These are phyloP conservation scores for Suhomyces coccinellae DNA, from an alignment of 1,139 yeast genomes.

Conservation along the genomic window DNA sequence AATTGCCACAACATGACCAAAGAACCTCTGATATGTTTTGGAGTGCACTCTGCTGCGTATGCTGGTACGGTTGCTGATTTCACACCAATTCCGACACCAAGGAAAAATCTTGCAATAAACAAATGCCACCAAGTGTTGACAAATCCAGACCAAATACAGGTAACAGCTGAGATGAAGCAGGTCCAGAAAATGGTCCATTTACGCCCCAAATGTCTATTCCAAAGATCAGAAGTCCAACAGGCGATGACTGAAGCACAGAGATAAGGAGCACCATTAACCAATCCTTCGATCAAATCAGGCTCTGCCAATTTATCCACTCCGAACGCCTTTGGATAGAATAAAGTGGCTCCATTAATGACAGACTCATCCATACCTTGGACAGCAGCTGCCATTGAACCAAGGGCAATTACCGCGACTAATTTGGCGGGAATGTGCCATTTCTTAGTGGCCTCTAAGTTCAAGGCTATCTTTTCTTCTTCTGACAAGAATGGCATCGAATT, in stretches of 20 bases:
- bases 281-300: slow-evolving; percentile 69
- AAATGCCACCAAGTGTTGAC: slow-evolving; percentile 74
- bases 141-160: slow-evolving; percentile 79
- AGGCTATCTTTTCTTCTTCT: slow-evolving; percentile 60
- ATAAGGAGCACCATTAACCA: slow-evolving; percentile 81
- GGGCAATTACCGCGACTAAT: slow-evolving; percentile 61
- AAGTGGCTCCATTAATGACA: slow-evolving; percentile 79
- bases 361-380: slow-evolving; percentile 94
- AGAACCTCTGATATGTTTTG: slow-evolving; percentile 74
- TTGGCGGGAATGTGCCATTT: slow-evolving; percentile 65
- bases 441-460: slow-evolving; percentile 60
- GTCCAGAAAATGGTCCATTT: slow-evolving; percentile 72
- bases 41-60: slow-evolving; percentile 78
- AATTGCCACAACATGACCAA: slow-evolving; percentile 88
- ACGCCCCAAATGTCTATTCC: slow-evolving; percentile 66
- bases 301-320: slow-evolving; percentile 42
- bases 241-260: slow-evolving; percentile 68
- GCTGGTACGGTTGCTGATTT: slow-evolving; percentile 84
- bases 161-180: slow-evolving; percentile 61
- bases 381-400: slow-evolving; percentile 86
- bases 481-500: slow-evolving; percentile 57
- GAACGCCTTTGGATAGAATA: slow-evolving; percentile 60
- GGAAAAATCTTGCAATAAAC: slow-evolving; percentile 66
- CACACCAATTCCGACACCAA: slow-evolving; percentile 81
- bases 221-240: slow-evolving; percentile 72